Evolutionary conservation across 805 yeast species (phyloP).

Genomic region (Cyberlindnera mississippiensis): DNA sequence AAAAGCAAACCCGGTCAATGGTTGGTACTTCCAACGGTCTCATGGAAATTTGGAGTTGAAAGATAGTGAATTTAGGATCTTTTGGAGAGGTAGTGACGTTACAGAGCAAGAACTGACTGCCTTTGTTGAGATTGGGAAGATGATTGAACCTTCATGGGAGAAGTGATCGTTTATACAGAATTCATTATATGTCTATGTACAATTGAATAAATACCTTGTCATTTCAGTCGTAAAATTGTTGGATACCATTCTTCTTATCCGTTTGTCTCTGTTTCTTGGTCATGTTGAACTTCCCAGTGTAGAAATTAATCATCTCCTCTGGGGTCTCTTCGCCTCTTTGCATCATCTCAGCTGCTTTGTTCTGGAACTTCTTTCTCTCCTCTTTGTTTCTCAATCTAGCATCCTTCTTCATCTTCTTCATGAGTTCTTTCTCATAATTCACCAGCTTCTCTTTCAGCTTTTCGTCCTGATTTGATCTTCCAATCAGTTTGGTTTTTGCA

Average conservation of each 20-base stretch:
- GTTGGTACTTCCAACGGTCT: slow-evolving; percentile 95
- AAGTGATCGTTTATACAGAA: too few relatives aligned
- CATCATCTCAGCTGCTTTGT: slow-evolving; percentile 14
- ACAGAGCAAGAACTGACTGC: slow-evolving; percentile 36
- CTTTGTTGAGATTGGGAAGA: slow-evolving; percentile 50
- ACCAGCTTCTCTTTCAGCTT: slow-evolving; percentile 29
- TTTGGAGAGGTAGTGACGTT: slow-evolving; percentile 38
- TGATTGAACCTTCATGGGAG: slow-evolving; percentile 53
- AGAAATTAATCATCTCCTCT: slow-evolving; percentile 25
- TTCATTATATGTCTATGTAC: too few relatives aligned
- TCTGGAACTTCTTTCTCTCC: slow-evolving; percentile 15
- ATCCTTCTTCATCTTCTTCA: slow-evolving; percentile 17
- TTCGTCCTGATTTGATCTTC: slow-evolving; percentile 32
- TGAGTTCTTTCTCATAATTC: slow-evolving; percentile 31
- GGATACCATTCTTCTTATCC: slow-evolving; percentile 19
- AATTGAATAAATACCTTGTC: too few relatives aligned
- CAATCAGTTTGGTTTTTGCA: slow-evolving; percentile 47
- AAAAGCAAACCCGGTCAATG: slow-evolving; percentile 83
- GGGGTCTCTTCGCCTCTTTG: slow-evolving; percentile 15
- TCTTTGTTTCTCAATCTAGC: slow-evolving; percentile 16
- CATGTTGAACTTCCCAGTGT: slow-evolving; percentile 24
- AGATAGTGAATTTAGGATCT: slow-evolving; percentile 37
- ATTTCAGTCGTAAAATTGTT: slow-evolving; percentile 10
- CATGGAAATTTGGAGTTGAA: slow-evolving; percentile 56
- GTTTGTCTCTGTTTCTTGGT: slow-evolving; percentile 25